Conservation (phyloP, 2,329 filamentous ascomycete genomes). For the Paracamarosporium sp. region DNA sequence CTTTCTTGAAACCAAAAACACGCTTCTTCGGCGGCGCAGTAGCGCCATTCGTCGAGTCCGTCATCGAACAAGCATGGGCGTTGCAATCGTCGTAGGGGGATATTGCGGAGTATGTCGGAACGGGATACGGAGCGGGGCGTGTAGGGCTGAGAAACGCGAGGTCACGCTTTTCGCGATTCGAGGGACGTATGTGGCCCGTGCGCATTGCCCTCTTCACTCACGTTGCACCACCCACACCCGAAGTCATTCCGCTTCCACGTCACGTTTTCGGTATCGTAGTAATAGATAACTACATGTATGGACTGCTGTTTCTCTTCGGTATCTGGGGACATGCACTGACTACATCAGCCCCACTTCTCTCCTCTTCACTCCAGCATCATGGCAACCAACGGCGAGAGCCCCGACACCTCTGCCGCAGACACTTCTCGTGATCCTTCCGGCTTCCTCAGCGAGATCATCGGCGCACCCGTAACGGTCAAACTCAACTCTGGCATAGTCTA, state of each 20-base stretch:
- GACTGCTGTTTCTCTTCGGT: not conserved
- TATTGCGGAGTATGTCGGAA: not conserved
- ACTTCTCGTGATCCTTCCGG: constrained; percentile 92
- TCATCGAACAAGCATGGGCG: constrained; percentile 31
- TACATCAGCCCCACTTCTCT: not conserved
- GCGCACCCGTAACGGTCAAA: constrained; percentile 92
- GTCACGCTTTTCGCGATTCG: constrained; percentile 38
- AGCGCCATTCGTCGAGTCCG: constrained; percentile 24
- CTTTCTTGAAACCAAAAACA: constrained; percentile 63
- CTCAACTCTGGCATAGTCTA: constrained; percentile 98
- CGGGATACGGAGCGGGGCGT: constrained; percentile 1
- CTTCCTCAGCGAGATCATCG: constrained; percentile 94
- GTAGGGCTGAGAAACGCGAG: constrained; percentile 28
- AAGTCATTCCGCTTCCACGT: not conserved
- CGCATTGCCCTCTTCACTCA: constrained; percentile 11
- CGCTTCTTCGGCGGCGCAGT: constrained; percentile 49
- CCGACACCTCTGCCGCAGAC: constrained; percentile 60
- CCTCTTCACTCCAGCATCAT: not conserved
- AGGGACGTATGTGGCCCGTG: constrained; percentile 26
- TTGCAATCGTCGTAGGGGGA: not conserved
- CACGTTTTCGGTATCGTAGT: not conserved
- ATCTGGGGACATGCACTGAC: not conserved
- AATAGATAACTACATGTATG: not conserved
- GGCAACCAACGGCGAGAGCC: constrained; percentile 69
- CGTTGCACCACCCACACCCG: too few relatives aligned